Evolutionary conservation across 805 yeast genomes (phyloP).

Genomic region (Pichia ethanolica): DNA sequence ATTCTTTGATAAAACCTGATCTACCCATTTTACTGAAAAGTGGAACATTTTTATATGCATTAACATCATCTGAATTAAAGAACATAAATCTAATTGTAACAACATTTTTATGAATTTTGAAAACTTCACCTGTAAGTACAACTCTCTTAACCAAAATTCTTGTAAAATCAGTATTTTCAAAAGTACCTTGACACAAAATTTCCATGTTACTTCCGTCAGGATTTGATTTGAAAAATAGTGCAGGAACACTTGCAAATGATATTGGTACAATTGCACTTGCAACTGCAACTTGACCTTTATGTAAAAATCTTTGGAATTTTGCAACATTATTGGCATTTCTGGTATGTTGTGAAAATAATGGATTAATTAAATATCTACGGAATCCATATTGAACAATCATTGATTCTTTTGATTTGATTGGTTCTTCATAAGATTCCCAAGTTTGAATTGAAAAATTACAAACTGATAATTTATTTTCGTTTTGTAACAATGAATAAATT

Average conservation of each 20-base stretch:
- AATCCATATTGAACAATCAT: constrained; percentile 90
- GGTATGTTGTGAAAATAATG: constrained; percentile 73
- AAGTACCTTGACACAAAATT: constrained; percentile 84
- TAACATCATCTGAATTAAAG: constrained; percentile 83
- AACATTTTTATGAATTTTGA: constrained; percentile 87
- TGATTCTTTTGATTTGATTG: constrained; percentile 76
- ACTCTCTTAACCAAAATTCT: constrained; percentile 84
- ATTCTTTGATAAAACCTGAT: constrained; percentile 88
- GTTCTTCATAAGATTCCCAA: constrained; percentile 85
- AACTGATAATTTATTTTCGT: constrained; percentile 81
- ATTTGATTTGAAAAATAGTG: constrained; percentile 65
- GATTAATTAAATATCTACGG: constrained; percentile 75
- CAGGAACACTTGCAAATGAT: constrained; percentile 76
- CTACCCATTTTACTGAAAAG: constrained; percentile 89
- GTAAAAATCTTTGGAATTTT: constrained; percentile 77
- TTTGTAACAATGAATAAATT: constrained; percentile 67
- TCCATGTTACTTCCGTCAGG: constrained; percentile 34
- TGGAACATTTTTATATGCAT: constrained; percentile 85
- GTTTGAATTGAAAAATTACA: constrained; percentile 75
- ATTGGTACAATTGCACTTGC: constrained; percentile 89
- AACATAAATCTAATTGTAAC: constrained; percentile 96
- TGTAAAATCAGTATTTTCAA: constrained; percentile 76
- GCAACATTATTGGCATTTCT: constrained; percentile 79
- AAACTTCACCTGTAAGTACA: constrained; percentile 87
- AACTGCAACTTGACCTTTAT: constrained; percentile 62